phyloP scores from a whole-genome alignment of 2,329 filamentous ascomycete genomes.

The Aspergillus alliaceus region DNA sequence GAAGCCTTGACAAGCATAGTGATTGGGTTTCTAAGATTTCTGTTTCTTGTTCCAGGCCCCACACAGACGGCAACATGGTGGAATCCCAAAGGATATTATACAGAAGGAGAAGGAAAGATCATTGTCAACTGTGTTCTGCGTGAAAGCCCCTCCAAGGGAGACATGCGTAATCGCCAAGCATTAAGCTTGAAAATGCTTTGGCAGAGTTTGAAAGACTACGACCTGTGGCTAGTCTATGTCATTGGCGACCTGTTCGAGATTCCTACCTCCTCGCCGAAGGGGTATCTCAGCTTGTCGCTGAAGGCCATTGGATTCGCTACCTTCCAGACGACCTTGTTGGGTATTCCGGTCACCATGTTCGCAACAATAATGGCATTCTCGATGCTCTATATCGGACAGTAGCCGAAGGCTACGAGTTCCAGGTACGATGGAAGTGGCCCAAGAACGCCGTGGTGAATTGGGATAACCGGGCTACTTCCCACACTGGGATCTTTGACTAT shows the following conservation, averaged over 20 bases:
- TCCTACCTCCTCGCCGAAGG: constrained; percentile 43
- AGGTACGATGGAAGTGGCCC: constrained; percentile 13
- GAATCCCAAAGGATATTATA: constrained; percentile 52
- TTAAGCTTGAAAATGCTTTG: constrained; percentile 31
- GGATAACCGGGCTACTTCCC: constrained; percentile 1
- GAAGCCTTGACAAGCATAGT: constrained; percentile 29
- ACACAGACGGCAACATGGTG: constrained; percentile 54
- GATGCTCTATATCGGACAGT: background rate
- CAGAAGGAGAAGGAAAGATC: constrained; percentile 60
- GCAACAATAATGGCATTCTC: constrained; percentile 29
- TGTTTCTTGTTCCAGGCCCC: constrained; percentile 41
- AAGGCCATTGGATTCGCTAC: background rate
- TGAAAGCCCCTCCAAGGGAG: constrained; percentile 41
- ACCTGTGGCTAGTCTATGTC: constrained; percentile 41
- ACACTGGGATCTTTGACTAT: constrained; percentile 6
- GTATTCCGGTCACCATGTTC: constrained; percentile 44
- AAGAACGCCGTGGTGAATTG: constrained; percentile 9
- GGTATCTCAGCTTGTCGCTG: constrained; percentile 44
- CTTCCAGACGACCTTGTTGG: constrained; percentile 24
- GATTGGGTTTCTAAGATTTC: constrained; percentile 44
- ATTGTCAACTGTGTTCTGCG: constrained; percentile 60
- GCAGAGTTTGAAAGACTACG: constrained; percentile 35
- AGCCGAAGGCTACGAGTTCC: background rate
- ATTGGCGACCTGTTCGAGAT: constrained; percentile 39
- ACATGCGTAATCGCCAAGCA: constrained; percentile 39